phyloP scores from a whole-genome alignment of 1,284 basidiomycete genomes.

The Heterobasidion irregulare region DNA sequence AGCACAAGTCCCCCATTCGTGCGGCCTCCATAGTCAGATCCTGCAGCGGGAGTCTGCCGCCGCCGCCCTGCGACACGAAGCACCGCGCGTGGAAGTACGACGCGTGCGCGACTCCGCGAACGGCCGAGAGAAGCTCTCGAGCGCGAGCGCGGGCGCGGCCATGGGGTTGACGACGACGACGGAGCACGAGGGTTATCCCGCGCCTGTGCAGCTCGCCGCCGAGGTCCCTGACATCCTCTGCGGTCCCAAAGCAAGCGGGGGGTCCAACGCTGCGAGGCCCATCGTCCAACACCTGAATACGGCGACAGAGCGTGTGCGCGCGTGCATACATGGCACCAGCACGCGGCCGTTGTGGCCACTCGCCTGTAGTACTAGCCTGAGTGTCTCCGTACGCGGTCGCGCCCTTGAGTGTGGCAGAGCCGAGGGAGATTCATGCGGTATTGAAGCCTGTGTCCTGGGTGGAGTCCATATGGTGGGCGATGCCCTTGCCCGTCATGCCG shows the following conservation, averaged over 20 bases:
- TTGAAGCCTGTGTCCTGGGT: constrained; percentile 74
- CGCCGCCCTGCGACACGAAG: constrained; percentile 75
- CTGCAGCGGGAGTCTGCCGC: constrained; percentile 57
- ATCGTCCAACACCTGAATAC: constrained; percentile 45
- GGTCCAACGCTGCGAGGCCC: constrained; percentile 58
- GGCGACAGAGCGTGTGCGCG: background rate
- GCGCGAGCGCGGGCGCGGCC: too few species aligned
- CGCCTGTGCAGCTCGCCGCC: constrained; percentile 59
- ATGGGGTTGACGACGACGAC: constrained; percentile 76
- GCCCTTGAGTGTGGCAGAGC: constrained; percentile 59
- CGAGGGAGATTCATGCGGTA: constrained; percentile 66
- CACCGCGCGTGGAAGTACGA: constrained; percentile 62
- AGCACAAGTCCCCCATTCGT: constrained; percentile 46
- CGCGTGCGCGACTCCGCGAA: constrained; percentile 17
- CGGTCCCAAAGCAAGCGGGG: constrained; percentile 51
- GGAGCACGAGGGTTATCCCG: constrained; percentile 73
- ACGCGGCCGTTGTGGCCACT: background rate
- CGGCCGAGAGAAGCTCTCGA: constrained; percentile 25
- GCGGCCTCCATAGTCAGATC: constrained; percentile 68
- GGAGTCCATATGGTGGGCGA: constrained; percentile 71
- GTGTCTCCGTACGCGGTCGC: constrained; percentile 60
- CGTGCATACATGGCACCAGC: background rate
- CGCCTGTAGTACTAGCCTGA: constrained; percentile 39
- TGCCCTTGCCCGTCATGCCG: constrained; percentile 74
- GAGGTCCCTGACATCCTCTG: constrained; percentile 64